phyloP scores from a whole-genome alignment of 345 rosid species.

The Salix koriyanagi region DNA sequence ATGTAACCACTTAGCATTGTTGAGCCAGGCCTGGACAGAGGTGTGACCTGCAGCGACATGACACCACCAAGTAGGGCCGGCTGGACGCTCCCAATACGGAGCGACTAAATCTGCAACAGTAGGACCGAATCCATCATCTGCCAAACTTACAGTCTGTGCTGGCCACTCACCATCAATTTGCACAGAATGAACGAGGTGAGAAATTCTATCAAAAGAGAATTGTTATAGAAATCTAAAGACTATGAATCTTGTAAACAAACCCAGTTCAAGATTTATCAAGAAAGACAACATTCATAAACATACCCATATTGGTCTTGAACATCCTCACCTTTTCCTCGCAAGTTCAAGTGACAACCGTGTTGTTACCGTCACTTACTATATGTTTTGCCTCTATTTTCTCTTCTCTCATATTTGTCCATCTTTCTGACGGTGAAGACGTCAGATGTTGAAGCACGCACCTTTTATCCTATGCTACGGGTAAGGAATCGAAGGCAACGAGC shows the following conservation, averaged over 20 bases:
- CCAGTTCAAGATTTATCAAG: background rate
- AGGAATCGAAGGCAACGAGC: no score
- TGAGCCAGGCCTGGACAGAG: constrained; percentile 61
- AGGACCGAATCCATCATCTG: constrained; percentile 55
- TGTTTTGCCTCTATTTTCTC: no score
- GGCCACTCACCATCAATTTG: constrained; percentile 71
- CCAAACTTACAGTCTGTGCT: constrained; percentile 37
- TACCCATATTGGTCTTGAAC: background rate
- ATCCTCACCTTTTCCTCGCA: no score
- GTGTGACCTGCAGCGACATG: constrained; percentile 66
- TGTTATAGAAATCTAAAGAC: background rate
- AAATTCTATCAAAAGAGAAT: constrained; percentile 40
- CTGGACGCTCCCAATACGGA: constrained; percentile 91
- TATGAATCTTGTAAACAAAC: background rate
- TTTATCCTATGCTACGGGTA: no score
- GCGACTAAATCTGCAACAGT: constrained; percentile 90
- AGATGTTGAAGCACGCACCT: no score
- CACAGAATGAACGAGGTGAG: constrained; percentile 58
- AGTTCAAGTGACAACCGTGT: no score
- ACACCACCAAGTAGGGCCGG: constrained; percentile 95
- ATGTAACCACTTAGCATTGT: constrained; percentile 82
- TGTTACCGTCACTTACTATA: no score
- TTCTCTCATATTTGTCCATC: no score
- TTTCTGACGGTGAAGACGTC: no score
- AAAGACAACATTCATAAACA: background rate